Evolutionary conservation across 257 asterid genomes (phyloP).

Genomic region (Gentiana dahurica): DNA sequence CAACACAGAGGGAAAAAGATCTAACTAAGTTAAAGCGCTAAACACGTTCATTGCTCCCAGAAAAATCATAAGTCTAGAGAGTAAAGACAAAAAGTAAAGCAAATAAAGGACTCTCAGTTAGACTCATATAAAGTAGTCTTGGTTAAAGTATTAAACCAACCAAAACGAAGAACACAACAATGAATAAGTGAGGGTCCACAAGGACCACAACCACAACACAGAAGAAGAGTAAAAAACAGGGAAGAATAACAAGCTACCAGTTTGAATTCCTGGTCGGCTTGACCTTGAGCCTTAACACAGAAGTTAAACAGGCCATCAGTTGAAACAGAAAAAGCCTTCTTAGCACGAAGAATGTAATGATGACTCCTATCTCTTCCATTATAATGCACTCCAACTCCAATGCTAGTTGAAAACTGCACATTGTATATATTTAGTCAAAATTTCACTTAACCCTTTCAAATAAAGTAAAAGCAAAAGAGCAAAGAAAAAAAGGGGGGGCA

Average conservation of each 20-base stretch:
- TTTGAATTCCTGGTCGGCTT: slow-evolving; percentile 45
- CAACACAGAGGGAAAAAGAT: too few species aligned
- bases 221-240: neutral
- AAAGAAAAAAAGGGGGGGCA: slow-evolving; percentile 1
- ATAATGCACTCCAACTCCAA: slow-evolving; percentile 59
- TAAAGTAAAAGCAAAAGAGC: neutral
- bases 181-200: neutral
- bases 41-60: too few species aligned
- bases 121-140: neutral
- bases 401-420: slow-evolving; percentile 41
- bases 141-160: neutral
- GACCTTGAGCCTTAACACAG: slow-evolving; percentile 55
- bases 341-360: slow-evolving; percentile 48
- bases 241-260: slow-evolving; percentile 27
- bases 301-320: slow-evolving; percentile 39
- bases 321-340: slow-evolving; percentile 59
- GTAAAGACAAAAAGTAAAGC: neutral
- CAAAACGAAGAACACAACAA: neutral
- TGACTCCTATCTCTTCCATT: slow-evolving; percentile 34
- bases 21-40: too few species aligned
- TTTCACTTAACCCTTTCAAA: neutral
- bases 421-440: slow-evolving; percentile 10
- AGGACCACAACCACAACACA: neutral
- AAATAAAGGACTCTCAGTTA: neutral
- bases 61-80: too few species aligned